Evolutionary conservation across 345 rosid species (phyloP).

Genomic region (Erodium maritimum): DNA sequence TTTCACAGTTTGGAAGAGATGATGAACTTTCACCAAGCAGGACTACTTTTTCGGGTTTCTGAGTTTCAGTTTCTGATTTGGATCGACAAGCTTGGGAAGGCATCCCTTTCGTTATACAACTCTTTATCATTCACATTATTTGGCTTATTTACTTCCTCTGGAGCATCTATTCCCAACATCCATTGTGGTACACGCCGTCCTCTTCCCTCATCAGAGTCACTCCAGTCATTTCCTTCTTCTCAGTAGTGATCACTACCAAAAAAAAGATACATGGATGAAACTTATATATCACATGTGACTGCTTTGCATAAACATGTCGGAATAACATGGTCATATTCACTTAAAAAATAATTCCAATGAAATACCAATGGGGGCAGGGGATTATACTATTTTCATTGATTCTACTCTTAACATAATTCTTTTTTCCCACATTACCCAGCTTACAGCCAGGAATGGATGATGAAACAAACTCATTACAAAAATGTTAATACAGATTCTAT

Average conservation of each 20-base stretch:
- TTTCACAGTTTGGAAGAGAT: not conserved
- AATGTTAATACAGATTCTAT: too few species aligned
- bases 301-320: not conserved
- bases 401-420: too few species aligned
- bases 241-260: too few species aligned
- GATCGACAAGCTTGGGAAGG: not conserved
- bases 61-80: not conserved
- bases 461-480: too few species aligned
- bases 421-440: too few species aligned
- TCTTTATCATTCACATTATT: not conserved
- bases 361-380: not conserved
- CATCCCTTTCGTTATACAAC: too few species aligned
- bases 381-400: not conserved
- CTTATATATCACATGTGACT: not conserved
- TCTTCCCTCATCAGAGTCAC: not conserved
- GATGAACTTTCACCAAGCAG: too few species aligned
- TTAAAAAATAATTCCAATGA: not conserved
- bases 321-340: not conserved
- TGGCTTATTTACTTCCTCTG: not conserved
- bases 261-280: not conserved
- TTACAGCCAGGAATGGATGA: too few species aligned
- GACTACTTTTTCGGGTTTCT: not conserved
- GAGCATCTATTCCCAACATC: not conserved
- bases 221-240: not conserved
- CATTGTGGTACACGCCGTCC: not conserved